Evolutionary conservation across 2,329 filamentous ascomycete genomes (phyloP).

Genomic region (Fusarium napiforme): DNA sequence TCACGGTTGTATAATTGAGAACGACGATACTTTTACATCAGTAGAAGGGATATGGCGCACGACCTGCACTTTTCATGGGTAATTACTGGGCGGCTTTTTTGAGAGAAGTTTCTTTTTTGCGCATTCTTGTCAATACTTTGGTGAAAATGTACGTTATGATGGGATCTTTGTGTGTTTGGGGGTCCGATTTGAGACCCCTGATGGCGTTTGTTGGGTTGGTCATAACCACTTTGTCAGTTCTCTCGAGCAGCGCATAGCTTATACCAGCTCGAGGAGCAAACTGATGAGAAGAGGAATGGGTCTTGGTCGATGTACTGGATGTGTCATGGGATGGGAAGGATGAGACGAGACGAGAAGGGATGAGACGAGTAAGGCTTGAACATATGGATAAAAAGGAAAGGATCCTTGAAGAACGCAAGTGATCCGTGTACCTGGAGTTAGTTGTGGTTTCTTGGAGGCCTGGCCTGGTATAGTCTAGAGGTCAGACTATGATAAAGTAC

Average conservation of each 20-base stretch:
- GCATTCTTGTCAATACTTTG: slow-evolving; percentile 45
- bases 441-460: slow-evolving; percentile 22
- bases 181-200: slow-evolving; percentile 7
- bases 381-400: slow-evolving; percentile 30
- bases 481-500: slow-evolving; percentile 28
- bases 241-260: slow-evolving; percentile 40
- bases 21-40: slow-evolving; percentile 37
- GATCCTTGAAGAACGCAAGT: slow-evolving; percentile 29
- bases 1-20: slow-evolving; percentile 43
- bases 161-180: slow-evolving; percentile 31
- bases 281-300: slow-evolving; percentile 24
- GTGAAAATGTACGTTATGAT: slow-evolving; percentile 41
- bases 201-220: slow-evolving; percentile 40
- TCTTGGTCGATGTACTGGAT: slow-evolving; percentile 34
- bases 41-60: slow-evolving; percentile 38
- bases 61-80: slow-evolving; percentile 34
- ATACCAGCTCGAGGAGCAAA: slow-evolving; percentile 31
- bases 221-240: slow-evolving; percentile 33
- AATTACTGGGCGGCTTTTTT: slow-evolving; percentile 33
- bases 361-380: slow-evolving; percentile 16
- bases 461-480: slow-evolving; percentile 11
- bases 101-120: slow-evolving; percentile 23
- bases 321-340: slow-evolving; percentile 25
- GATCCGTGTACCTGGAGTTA: slow-evolving; percentile 39
- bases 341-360: neutral